These are phyloP conservation scores for Acanthamoeba castellanii DNA, from an alignment of 208 protist genomes.

Conservation along the genomic window DNA sequence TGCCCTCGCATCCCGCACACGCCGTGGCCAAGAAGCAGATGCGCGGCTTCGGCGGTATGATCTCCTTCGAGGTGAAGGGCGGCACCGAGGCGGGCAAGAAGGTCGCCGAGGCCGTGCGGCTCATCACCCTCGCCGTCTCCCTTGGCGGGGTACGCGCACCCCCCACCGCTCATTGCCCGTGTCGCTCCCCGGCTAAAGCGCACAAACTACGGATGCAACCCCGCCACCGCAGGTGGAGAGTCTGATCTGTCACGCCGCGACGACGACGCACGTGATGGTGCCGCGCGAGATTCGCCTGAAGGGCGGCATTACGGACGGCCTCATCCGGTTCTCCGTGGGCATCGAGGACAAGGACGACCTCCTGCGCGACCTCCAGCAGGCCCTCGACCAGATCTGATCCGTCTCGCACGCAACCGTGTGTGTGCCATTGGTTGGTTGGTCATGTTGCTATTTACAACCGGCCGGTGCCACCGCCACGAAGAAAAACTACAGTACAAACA, in stretches of 20 bases:
- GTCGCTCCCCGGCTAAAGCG: background rate
- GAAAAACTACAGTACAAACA: background rate
- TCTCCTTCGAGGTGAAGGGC: slow-evolving; percentile 88
- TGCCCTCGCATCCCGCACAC: slow-evolving; percentile 93
- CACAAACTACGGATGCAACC: no score
- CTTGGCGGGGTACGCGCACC: slow-evolving; percentile 89
- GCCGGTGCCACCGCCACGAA: no score
- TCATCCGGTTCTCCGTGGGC: slow-evolving; percentile 94
- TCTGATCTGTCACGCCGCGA: slow-evolving; percentile 93
- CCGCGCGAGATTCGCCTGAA: slow-evolving; percentile 90
- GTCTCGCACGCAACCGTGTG: background rate
- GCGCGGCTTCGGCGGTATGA: slow-evolving; percentile 90
- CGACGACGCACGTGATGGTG: slow-evolving; percentile 96
- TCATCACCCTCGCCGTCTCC: slow-evolving; percentile 95
- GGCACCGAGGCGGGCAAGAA: slow-evolving; percentile 76
- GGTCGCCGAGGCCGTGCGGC: slow-evolving; percentile 91
- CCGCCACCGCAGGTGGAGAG: slow-evolving; percentile 95
- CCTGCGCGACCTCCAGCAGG: slow-evolving; percentile 92
- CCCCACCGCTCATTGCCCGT: background rate
- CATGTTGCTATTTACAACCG: no score
- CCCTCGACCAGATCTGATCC: slow-evolving; percentile 84
- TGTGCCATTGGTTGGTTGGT: no score
- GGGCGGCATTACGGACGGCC: slow-evolving; percentile 93
- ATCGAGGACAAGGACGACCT: slow-evolving; percentile 96
- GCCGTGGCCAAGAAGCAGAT: slow-evolving; percentile 88